Evolutionary conservation across 805 yeast species (phyloP).

Genomic region (Kuraishia piskuri): DNA sequence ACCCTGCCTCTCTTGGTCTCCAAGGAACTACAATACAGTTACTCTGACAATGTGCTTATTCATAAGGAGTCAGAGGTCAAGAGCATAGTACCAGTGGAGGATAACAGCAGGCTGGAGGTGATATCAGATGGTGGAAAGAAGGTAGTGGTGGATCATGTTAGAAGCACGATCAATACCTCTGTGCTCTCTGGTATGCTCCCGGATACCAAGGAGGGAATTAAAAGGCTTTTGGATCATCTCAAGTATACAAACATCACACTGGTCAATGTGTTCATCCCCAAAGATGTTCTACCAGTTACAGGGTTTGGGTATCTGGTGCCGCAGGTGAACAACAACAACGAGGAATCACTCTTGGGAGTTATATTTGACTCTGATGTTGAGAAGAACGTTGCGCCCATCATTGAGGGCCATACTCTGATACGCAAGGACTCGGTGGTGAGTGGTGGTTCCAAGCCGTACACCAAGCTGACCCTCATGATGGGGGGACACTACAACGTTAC

Average conservation of each 20-base stretch:
- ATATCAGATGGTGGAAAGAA: slow-evolving; percentile 3
- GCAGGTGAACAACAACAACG: slow-evolving; percentile 32
- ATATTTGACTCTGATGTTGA: slow-evolving; percentile 87
- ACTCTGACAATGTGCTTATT: slow-evolving; percentile 32
- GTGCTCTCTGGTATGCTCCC: slow-evolving; percentile 26
- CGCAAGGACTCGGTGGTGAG: not conserved
- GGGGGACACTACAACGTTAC: slow-evolving; percentile 57
- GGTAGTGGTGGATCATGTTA: slow-evolving; percentile 40
- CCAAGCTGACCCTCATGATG: slow-evolving; percentile 81
- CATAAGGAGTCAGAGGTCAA: slow-evolving; percentile 20
- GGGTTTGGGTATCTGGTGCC: slow-evolving; percentile 94
- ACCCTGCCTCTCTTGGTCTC: slow-evolving; percentile 29
- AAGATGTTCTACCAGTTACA: slow-evolving; percentile 26
- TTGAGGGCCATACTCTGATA: not conserved
- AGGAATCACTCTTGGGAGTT: slow-evolving; percentile 66
- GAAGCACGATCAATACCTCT: slow-evolving; percentile 47
- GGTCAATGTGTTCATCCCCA: slow-evolving; percentile 58
- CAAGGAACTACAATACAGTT: slow-evolving; percentile 21
- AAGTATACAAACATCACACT: slow-evolving; percentile 47
- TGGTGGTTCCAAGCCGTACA: slow-evolving; percentile 25
- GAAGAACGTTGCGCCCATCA: slow-evolving; percentile 32
- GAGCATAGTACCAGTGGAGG: slow-evolving; percentile 8
- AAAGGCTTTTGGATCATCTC: slow-evolving; percentile 12
- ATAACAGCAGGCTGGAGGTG: slow-evolving; percentile 10
- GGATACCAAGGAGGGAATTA: slow-evolving; percentile 4